phyloP scores from a whole-genome alignment of 331 rosid genomes.

The Pyracantha coccinea region DNA sequence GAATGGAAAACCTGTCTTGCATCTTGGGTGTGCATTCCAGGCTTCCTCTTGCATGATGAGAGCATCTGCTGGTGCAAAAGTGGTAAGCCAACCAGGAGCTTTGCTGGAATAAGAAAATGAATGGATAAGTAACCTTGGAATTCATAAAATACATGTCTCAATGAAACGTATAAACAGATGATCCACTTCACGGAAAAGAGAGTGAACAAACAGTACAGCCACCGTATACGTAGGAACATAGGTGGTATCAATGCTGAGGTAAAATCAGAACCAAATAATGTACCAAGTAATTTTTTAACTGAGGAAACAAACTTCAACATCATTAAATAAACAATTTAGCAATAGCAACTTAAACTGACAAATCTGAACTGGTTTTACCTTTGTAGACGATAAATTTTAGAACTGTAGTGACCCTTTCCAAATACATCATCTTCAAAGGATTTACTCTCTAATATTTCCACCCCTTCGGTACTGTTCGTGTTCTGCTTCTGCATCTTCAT shows the following conservation, averaged over 20 bases:
- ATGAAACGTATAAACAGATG: neutral
- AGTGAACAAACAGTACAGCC: neutral
- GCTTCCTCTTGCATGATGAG: constrained; percentile 46
- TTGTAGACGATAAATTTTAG: constrained; percentile 31
- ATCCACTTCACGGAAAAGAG: neutral
- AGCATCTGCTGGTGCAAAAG: constrained; percentile 38
- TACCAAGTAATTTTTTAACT: neutral
- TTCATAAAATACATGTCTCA: neutral
- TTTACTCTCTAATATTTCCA: constrained; percentile 29
- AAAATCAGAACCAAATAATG: neutral
- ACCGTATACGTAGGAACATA: neutral
- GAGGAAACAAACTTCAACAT: neutral
- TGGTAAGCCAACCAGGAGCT: constrained; percentile 37
- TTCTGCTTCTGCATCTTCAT: constrained; percentile 40
- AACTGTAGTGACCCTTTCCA: constrained; percentile 39
- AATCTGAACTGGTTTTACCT: constrained; percentile 19
- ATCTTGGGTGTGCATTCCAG: constrained; percentile 45
- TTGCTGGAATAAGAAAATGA: constrained; percentile 24
- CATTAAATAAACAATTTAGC: neutral
- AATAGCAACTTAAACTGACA: neutral
- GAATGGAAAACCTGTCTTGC: constrained; percentile 36
- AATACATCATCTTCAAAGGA: constrained; percentile 28
- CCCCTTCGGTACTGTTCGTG: constrained; percentile 32
- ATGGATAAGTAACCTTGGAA: neutral
- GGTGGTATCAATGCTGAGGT: neutral